Evolutionary conservation across 2,329 filamentous ascomycete species (phyloP).

Genomic region (Periconia sp.): DNA sequence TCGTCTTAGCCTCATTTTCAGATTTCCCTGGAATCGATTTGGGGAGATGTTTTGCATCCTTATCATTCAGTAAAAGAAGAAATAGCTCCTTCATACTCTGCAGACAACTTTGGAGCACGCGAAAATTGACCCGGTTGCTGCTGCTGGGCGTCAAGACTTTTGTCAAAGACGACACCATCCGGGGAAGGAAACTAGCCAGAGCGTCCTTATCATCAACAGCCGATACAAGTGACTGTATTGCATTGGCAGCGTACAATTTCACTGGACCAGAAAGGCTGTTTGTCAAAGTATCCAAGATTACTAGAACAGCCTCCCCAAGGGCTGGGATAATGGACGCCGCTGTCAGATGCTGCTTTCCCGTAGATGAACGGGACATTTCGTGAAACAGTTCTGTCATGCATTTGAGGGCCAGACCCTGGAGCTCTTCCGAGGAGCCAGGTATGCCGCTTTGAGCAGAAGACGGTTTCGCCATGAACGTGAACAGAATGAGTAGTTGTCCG

Average conservation of each 20-base stretch:
- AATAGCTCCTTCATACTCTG: slow-evolving; percentile 57
- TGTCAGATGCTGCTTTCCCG: slow-evolving; percentile 54
- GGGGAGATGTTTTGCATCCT: slow-evolving; percentile 33
- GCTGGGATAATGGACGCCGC: slow-evolving; percentile 68
- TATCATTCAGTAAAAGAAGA: slow-evolving; percentile 51
- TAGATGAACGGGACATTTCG: slow-evolving; percentile 55
- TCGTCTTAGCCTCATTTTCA: slow-evolving; percentile 26
- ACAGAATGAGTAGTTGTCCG: slow-evolving; percentile 81
- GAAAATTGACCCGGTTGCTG: slow-evolving; percentile 61
- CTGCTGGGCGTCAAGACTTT: slow-evolving; percentile 72
- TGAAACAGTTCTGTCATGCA: slow-evolving; percentile 69
- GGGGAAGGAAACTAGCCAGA: slow-evolving; percentile 82
- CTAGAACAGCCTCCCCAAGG: slow-evolving; percentile 78
- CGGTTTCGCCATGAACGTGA: slow-evolving; percentile 79
- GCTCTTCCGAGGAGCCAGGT: slow-evolving; percentile 67
- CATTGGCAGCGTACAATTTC: slow-evolving; percentile 68
- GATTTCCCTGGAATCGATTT: slow-evolving; percentile 8
- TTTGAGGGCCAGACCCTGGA: slow-evolving; percentile 69
- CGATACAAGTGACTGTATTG: slow-evolving; percentile 63
- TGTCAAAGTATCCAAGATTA: slow-evolving; percentile 73
- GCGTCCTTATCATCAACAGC: slow-evolving; percentile 72
- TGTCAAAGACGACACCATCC: slow-evolving; percentile 79
- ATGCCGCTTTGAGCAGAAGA: slow-evolving; percentile 56
- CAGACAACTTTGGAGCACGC: slow-evolving; percentile 66
- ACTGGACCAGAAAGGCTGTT: slow-evolving; percentile 67